phyloP scores from a whole-genome alignment of 164 flowering plant genomes.

The Litsea cubeba region DNA sequence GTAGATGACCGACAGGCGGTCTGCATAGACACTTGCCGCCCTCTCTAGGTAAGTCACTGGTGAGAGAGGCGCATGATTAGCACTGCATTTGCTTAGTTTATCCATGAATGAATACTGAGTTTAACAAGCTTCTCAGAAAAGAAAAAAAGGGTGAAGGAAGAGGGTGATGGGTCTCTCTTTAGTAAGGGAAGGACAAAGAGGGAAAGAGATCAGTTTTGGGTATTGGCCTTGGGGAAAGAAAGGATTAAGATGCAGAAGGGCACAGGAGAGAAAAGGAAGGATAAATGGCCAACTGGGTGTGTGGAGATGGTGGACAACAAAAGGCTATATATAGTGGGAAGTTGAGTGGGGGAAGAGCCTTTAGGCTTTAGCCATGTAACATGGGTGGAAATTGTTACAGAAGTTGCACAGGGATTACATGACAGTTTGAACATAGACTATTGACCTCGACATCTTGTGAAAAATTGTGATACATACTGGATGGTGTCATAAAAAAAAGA shows the following conservation, averaged over 20 bases:
- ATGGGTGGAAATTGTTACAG: neutral
- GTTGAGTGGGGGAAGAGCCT: neutral
- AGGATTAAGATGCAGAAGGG: neutral
- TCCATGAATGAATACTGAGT: constrained; percentile 22
- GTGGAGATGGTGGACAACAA: too few species aligned
- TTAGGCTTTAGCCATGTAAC: neutral
- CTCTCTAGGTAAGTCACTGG: constrained; percentile 33
- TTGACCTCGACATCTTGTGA: neutral
- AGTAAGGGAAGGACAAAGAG: neutral
- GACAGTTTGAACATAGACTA: neutral
- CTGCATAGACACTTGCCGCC: constrained; percentile 24
- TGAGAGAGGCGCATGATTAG: constrained; percentile 34
- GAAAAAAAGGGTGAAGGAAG: neutral
- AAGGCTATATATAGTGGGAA: neutral
- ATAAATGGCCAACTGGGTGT: too few species aligned
- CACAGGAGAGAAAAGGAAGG: neutral
- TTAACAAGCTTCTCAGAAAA: neutral
- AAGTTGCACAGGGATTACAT: neutral
- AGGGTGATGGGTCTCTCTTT: too few species aligned
- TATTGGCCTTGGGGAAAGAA: neutral
- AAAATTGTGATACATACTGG: too few species aligned
- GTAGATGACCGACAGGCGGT: constrained; percentile 30
- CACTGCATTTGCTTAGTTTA: constrained; percentile 24
- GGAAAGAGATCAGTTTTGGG: neutral
- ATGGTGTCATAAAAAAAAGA: too few species aligned